Evolutionary conservation across 345 rosid genomes (phyloP), one percentile per base, ranked within the genome.

Genomic region (Firmiana major): DNA sequence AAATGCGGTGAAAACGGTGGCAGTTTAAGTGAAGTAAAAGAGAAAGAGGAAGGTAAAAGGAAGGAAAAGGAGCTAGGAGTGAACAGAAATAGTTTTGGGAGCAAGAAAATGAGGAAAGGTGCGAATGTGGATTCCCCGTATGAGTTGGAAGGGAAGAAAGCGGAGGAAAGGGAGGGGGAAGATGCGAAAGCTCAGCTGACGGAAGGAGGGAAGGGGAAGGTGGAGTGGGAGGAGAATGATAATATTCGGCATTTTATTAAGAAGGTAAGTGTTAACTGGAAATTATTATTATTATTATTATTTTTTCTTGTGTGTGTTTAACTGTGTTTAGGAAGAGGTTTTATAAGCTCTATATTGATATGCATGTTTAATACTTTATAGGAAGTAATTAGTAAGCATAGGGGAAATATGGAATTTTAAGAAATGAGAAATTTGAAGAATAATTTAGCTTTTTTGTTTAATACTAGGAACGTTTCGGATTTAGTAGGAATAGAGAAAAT

Each of bases 221-320:
- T 84, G 57, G 94, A 89, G 43, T 87, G 94, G 92, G 63, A 43
- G 17, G 79, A 51, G 24, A 90, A 91, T 21, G 88, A 90, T 71
- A 87, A 86, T 78, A 85, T 97, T 73, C 89, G 83, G 5, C 91
- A 97, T 82, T 97, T 97, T 72, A 89, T 89, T 71, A 92, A 89
- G 77, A 92, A 94, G 95, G 98, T 94, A 83, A 81, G 53, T 59
- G 3, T 12, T 15, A 9, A 70, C 40, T 55, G 9, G n/a, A 40
- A 16, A 8, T n/a, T n/a, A n/a, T n/a, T n/a, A n/a, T n/a, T n/a
- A n/a, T n/a, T n/a, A n/a, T n/a, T n/a, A n/a, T n/a, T n/a, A n/a
- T n/a, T n/a, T n/a, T n/a, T n/a, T n/a, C n/a, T n/a, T n/a, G n/a
- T n/a, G n/a, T n/a, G 73, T 42, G 53, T 57, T 67, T 40, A 36